phyloP scores from a whole-genome alignment of 257 asterid genomes.

The Penstemon newberryi region DNA sequence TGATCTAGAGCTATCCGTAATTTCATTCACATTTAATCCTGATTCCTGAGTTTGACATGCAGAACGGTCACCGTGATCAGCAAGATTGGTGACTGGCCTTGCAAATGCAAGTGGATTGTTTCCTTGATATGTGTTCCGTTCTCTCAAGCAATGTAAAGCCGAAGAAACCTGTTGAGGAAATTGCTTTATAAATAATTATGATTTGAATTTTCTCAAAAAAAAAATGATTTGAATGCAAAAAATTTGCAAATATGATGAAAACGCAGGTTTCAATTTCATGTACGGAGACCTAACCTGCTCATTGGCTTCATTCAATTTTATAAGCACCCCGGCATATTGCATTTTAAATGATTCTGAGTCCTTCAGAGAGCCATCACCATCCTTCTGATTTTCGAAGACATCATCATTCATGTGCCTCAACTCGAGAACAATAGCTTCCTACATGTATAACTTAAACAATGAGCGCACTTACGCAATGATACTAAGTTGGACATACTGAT shows the following conservation, averaged over 20 bases:
- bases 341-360: conserved; percentile 74
- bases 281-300: conserved; percentile 55
- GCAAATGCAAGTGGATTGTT: conserved; percentile 45
- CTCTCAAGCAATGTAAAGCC: conserved; percentile 67
- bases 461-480: conserved; percentile 21
- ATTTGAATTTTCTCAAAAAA: neutral
- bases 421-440: conserved; percentile 88
- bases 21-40: conserved; percentile 65
- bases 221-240: conserved; percentile 13
- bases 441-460: conserved; percentile 34
- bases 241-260: conserved; percentile 1
- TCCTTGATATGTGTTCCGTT: conserved; percentile 74
- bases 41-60: conserved; percentile 53
- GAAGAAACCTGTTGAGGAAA: conserved; percentile 57
- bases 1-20: conserved; percentile 69
- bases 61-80: conserved; percentile 51
- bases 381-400: conserved; percentile 52
- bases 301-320: conserved; percentile 70
- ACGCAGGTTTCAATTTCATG: conserved; percentile 14
- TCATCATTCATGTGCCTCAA: conserved; percentile 82
- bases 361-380: conserved; percentile 52
- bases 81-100: conserved; percentile 39
- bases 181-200: conserved; percentile 9
- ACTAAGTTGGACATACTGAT: conserved; percentile 4
- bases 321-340: conserved; percentile 80